Base-by-base conservation (phyloP, 2,329 filamentous ascomycete genomes). In the Aspergillus terreus region DNA sequence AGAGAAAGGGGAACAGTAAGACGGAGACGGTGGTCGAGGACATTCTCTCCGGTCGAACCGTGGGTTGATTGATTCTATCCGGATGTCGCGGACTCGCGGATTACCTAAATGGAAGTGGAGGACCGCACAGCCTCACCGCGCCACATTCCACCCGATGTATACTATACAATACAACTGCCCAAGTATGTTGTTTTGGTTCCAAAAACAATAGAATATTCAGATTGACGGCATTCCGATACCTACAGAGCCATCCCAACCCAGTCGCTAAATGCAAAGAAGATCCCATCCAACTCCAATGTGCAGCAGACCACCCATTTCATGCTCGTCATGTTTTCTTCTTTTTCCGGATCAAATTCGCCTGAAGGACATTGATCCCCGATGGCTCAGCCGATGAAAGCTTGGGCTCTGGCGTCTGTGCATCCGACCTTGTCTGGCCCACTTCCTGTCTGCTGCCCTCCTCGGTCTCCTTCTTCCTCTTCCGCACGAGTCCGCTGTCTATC, bases 401-500 rank as follows among this genome's bases (percentile, higher is more conserved):
- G 6, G 51, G 30, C 23, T 46, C 45, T 27, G 44, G 44, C 6
- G 56, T 32, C 14, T 54, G 42, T 25, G 55, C 32, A 21, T 46
- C n/a, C 44, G 47, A n/a, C 12, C 7, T 25, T 14, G 14, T 30
- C 14, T n/a, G 21, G 12, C 45, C 43, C 19, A 46, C 41, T 9
- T 43, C 46, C 2, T 23, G 27, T 6, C 50, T 9, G 55, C 45
- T 46, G 43, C 41, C 51, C 21, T 58, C 56, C 3, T 49, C 48
- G 4, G 58, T 55, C 1, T 60, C 58, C 51, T 69, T 68, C 61
- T 73, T 74, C 46, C 71, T 63, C 53, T 74, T 74, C 12, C 71
- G 67, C 43, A 72, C 56, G 42, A 73, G 48, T 2, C 62, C 63
- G n/a, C 54, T 60, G 32, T 58, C 57, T 6, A 71, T 62, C 14